Evolutionary conservation across 805 yeast species (phyloP), one percentile per base, ranked within the genome.

Genomic region (Candida ascalaphidarum): DNA sequence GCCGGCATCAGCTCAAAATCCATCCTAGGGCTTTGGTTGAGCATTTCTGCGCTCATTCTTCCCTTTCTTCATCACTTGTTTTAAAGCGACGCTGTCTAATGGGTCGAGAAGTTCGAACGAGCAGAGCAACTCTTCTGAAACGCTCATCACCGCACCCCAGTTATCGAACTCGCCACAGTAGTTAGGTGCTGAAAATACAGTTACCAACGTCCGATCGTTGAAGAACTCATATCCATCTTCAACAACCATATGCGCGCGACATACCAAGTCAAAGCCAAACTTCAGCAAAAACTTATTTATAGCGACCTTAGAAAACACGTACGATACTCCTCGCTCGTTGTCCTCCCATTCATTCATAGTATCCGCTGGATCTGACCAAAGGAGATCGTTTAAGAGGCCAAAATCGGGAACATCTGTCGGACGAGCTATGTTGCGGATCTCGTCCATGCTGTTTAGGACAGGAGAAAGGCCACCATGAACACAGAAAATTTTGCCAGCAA

Each of bases 121-220:
- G 55, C 98, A 89, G 32, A 92, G 62, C 39, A 89, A 65, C 44
- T 89, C 96, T 38, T 89, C 96, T 37, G 84, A 74, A 11, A 89
- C 97, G 43, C 94, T 78, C 97, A 89, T 89, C 4, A 89, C 96
- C 2, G 98, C 98, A 14, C 95, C 96, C 95, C 95, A 85, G 46
- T 85, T 85, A 51, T 86, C 84, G 46, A 78, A 78, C 52, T 78
- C 86, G n/a, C 86, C 85, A 45, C 85, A 78, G 49, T 78, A 78
- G 50, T 78, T 78, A 8, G 85, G 86, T 3, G 86, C 86, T 29
- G 77, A 68, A 46, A 78, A 78, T 14, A 78, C 84, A 0, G 86
- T 78, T 14, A 79, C 85, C 38, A 78, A 58, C 7, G 79, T 71
- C 19, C 81, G 57, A 46, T 79, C 83, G 41, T 78, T 77, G 60